Evolutionary conservation across 306 rosid species (phyloP), one percentile per base, ranked within the genome.

Genomic region (Trichosanthes truncata): DNA sequence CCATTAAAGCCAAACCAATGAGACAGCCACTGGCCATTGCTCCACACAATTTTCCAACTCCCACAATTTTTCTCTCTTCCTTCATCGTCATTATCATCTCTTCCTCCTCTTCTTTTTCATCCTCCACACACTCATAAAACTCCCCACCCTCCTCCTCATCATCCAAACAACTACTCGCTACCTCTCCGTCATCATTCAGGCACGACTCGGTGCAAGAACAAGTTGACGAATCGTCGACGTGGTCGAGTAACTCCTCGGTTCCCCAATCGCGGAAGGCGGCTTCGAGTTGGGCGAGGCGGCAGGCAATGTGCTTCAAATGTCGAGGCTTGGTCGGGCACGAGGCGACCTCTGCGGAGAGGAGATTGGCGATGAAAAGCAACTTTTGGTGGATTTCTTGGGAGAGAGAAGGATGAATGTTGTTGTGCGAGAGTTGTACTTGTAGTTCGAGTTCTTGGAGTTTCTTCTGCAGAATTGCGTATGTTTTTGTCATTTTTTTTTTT

Each of bases 191-290:
- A 41, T 78, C 81, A 38, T 78, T 61, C 4, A 61, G 41, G 73
- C 81, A 78, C 4, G 81, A 78, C 59, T 78, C 74, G 4, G 81
- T 78, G 36, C 81, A 78, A 0, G 48, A 78, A 4, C 81, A 78
- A 63, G 29, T 5, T 41, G 81, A 26, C 2, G 29, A 53, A 48
- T 63, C 59, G 31, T 23, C 57, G 7, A 33, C 56, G 20, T 55
- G 79, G 45, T 46, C 59, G 17, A 8, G 45, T 8, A 45, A 14
- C 25, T 35, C 3, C 6, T 38, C 40, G 9, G 10, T 7, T 21
- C 2, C 60, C 46, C 20, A 29, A 6, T 15, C 17, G 1, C 20
- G 2, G 17, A 60, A 60, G 10, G 12, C n/a, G 41, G 81, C 23
- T 25, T 78, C 74, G 17, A 78, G 74, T 18, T 26, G 41, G 9